Evolutionary conservation across 116 monocot species (phyloP).

Genomic region (Dioscorea cayenensis): DNA sequence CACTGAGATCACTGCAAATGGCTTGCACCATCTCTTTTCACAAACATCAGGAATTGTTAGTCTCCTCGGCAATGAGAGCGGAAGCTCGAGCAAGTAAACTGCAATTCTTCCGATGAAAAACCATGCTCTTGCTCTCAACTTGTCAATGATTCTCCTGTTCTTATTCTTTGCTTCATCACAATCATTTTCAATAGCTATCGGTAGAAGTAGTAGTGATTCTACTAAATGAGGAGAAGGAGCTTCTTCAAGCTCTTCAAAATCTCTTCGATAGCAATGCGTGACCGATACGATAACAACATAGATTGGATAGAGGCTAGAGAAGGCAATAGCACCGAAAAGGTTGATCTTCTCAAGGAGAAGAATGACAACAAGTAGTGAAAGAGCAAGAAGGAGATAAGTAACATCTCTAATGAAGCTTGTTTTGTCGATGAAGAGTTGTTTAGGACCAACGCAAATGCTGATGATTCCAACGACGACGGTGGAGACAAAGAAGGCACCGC

Average conservation of each 20-base stretch:
- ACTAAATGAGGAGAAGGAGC: neutral
- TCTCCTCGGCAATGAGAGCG: constrained; percentile 16
- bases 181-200: neutral
- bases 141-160: neutral
- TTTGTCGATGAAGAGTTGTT: constrained; percentile 14
- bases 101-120: neutral
- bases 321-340: constrained; percentile 42
- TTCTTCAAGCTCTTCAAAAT: neutral
- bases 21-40: constrained; percentile 15
- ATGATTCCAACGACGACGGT: constrained; percentile 50
- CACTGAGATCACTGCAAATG: constrained; percentile 17
- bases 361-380: constrained; percentile 29
- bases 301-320: constrained; percentile 37
- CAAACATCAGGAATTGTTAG: constrained; percentile 25
- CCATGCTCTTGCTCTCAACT: neutral
- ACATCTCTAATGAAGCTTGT: constrained; percentile 43
- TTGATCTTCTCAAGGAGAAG: constrained; percentile 29
- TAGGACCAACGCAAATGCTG: constrained; percentile 17
- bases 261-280: constrained; percentile 22
- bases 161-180: neutral
- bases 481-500: constrained; percentile 40
- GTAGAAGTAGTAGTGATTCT: no score
- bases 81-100: constrained; percentile 5
- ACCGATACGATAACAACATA: constrained; percentile 38
- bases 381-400: constrained; percentile 34